Percentiles rank a stretch among this genome's conserved stretches.
Conservation (phyloP, 208 protist genomes). For the Leishmania tarentolae region DNA sequence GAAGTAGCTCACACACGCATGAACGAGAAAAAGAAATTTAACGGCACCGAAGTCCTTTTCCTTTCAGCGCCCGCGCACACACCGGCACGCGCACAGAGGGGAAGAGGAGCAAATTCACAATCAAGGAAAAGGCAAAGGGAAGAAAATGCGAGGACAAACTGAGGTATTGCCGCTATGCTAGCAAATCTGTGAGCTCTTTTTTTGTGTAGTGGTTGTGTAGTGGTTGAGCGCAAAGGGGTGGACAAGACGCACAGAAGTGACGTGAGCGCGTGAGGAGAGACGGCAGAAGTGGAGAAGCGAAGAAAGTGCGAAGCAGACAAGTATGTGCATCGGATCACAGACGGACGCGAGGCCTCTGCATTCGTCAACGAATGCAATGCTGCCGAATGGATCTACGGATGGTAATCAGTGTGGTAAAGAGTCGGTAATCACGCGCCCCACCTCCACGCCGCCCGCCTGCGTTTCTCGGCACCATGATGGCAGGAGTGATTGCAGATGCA, state of each 20-base stretch:
- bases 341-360: not conserved
- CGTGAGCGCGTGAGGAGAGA: not conserved
- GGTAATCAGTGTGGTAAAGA: not conserved
- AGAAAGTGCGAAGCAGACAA: not conserved
- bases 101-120: not conserved
- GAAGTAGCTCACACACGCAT: constrained; percentile 1
- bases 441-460: not conserved
- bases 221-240: not conserved
- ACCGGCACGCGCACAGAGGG: not conserved
- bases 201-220: not conserved
- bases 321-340: not conserved
- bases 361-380: not conserved
- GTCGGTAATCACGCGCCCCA: too few relatives aligned
- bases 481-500: not conserved
- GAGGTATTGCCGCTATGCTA: not conserved
- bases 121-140: not conserved
- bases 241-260: not conserved
- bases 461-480: not conserved
- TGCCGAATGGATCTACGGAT: not conserved
- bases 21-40: not conserved
- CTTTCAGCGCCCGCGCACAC: not conserved
- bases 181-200: not conserved
- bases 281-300: not conserved
- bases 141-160: not conserved
- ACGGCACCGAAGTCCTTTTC: not conserved